Conservation (phyloP, 176 grass and related monocot genomes). For the Cenchrus purpureus region DNA sequence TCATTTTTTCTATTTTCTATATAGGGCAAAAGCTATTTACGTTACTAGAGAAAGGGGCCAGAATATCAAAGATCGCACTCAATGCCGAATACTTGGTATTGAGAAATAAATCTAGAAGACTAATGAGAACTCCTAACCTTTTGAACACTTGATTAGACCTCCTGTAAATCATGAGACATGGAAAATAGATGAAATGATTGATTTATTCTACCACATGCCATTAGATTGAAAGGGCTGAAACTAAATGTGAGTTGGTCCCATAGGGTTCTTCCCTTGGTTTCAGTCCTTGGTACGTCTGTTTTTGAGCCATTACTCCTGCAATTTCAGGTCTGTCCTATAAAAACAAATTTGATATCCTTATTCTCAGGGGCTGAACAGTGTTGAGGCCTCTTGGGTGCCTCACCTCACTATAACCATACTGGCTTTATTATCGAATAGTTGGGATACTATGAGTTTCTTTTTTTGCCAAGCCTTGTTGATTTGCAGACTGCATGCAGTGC, state of each 20-base stretch:
- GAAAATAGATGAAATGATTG: not conserved
- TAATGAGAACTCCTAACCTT: not conserved
- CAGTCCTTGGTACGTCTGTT: not conserved
- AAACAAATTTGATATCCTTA: not conserved
- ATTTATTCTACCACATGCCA: not conserved
- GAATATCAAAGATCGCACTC: not conserved
- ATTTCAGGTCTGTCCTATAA: not conserved
- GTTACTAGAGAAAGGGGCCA: not conserved
- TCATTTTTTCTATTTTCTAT: not conserved
- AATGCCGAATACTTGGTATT: not conserved
- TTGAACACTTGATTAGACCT: not conserved
- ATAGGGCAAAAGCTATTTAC: not conserved
- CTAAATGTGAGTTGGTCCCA: not conserved
- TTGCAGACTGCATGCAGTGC: not conserved
- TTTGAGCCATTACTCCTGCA: not conserved
- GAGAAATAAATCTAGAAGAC: constrained; percentile 13
- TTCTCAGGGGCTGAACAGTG: not conserved
- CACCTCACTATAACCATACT: not conserved
- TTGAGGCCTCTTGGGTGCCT: not conserved
- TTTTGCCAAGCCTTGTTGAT: not conserved
- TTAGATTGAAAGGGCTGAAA: not conserved
- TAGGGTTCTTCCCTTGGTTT: not conserved
- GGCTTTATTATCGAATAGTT: not conserved
- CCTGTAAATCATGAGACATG: not conserved
- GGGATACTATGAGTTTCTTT: not conserved